Evolutionary conservation across 2,329 filamentous ascomycete genomes (phyloP).

Genomic region (Chrysosporium keratinophilum): DNA sequence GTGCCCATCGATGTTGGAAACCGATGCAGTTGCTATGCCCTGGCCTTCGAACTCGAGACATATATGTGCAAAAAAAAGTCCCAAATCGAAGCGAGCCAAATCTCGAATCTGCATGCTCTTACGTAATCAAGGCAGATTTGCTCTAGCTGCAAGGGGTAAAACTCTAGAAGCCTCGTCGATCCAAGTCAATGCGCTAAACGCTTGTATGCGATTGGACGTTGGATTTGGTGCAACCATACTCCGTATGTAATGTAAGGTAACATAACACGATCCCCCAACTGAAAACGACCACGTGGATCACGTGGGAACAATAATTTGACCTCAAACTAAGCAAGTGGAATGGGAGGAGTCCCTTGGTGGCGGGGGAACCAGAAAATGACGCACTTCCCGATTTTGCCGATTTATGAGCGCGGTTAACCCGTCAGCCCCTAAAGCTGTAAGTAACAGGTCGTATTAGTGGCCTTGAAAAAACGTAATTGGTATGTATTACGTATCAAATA

Average conservation of each 20-base stretch:
- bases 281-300: slow-evolving; percentile 2
- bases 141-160: slow-evolving; percentile 9
- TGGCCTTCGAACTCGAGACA: not conserved
- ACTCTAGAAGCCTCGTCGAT: slow-evolving; percentile 4
- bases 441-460: not conserved
- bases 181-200: not conserved
- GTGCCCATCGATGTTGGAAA: too few relatives aligned
- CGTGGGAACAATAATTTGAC: not conserved
- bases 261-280: not conserved
- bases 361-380: slow-evolving; percentile 5
- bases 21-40: too few relatives aligned
- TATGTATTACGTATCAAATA: not conserved
- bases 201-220: not conserved
- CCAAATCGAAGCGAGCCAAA: not conserved
- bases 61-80: not conserved
- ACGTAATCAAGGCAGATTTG: slow-evolving; percentile 4
- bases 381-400: slow-evolving; percentile 3
- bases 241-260: slow-evolving; percentile 1
- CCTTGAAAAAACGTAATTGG: not conserved
- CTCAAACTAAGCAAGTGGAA: not conserved
- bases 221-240: not conserved
- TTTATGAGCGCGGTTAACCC: not conserved
- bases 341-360: not conserved
- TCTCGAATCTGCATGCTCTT: not conserved
- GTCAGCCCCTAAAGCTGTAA: not conserved